Conservation (phyloP, 495 filamentous ascomycete species). For the Lasiosphaeris hirsuta region DNA sequence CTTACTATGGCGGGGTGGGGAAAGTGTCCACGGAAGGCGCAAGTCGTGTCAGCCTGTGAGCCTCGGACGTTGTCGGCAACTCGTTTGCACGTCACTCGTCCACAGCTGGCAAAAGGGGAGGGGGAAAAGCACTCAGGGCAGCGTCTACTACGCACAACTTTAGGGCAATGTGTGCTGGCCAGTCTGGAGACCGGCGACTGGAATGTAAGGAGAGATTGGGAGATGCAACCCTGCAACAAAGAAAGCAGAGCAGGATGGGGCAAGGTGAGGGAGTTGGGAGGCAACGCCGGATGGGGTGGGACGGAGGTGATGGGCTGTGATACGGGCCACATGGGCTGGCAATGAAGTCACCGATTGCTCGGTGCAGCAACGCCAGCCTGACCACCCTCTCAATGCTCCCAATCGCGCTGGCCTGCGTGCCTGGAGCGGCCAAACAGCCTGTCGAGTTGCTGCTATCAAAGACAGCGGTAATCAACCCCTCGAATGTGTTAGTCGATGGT, state of each 20-base stretch:
- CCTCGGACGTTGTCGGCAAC: constrained; percentile 15
- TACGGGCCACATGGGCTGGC: constrained; percentile 9
- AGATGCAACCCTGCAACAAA: too few species aligned
- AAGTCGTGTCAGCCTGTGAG: constrained; percentile 25
- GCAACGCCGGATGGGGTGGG: background rate
- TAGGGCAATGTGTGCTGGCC: too few species aligned
- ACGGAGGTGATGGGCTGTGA: constrained; percentile 6
- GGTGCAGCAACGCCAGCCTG: constrained; percentile 1
- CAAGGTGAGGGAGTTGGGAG: constrained; percentile 5
- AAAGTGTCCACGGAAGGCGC: constrained; percentile 9
- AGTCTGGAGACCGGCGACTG: too few species aligned
- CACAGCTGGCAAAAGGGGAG: background rate
- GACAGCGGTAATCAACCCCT: constrained; percentile 4
- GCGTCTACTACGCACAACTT: too few species aligned
- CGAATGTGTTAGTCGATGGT: constrained; percentile 22
- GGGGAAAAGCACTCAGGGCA: too few species aligned
- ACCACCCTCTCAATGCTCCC: background rate
- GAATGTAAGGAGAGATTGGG: too few species aligned
- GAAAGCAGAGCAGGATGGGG: background rate
- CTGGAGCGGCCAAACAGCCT: background rate
- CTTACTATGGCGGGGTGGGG: constrained; percentile 23
- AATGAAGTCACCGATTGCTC: constrained; percentile 25
- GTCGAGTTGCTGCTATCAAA: constrained; percentile 17
- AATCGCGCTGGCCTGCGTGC: background rate
- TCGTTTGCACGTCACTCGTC: background rate